Conservation (phyloP, 2,329 filamentous ascomycete genomes). For the Aureobasidium leucospermi region DNA sequence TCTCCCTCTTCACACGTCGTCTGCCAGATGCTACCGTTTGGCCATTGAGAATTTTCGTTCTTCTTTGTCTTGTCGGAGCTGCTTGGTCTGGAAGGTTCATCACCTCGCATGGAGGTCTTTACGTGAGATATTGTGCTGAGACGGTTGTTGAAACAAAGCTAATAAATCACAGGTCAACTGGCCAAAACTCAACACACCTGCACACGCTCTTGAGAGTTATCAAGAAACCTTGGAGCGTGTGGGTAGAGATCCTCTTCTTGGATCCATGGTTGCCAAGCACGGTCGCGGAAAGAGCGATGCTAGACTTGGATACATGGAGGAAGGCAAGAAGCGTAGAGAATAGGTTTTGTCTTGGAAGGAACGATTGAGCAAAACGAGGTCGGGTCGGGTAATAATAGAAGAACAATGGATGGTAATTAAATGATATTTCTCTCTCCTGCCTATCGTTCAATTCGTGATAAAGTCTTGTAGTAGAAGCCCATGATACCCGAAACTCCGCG, state of each 20-base stretch:
- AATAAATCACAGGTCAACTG: conserved; percentile 70
- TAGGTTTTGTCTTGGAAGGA: conserved; percentile 29
- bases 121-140: conserved; percentile 56
- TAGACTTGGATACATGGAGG: conserved; percentile 77
- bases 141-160: conserved; percentile 13
- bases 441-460: background rate
- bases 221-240: conserved; percentile 79
- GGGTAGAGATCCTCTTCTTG: conserved; percentile 73
- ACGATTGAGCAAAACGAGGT: background rate
- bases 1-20: conserved; percentile 65
- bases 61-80: conserved; percentile 67
- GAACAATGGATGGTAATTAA: background rate
- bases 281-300: conserved; percentile 79
- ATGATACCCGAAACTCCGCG: background rate
- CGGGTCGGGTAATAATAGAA: background rate
- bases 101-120: conserved; percentile 78
- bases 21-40: conserved; percentile 68
- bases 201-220: conserved; percentile 80
- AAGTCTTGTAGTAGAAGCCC: background rate
- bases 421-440: background rate
- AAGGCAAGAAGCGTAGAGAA: conserved; percentile 98
- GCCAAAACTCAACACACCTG: conserved; percentile 88
- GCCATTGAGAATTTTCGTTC: conserved; percentile 71
- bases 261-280: conserved; percentile 62
- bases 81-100: conserved; percentile 73